These are phyloP conservation scores for Starmerella ratchasimensis DNA, from an alignment of 805 yeast species.

Conservation along the genomic window DNA sequence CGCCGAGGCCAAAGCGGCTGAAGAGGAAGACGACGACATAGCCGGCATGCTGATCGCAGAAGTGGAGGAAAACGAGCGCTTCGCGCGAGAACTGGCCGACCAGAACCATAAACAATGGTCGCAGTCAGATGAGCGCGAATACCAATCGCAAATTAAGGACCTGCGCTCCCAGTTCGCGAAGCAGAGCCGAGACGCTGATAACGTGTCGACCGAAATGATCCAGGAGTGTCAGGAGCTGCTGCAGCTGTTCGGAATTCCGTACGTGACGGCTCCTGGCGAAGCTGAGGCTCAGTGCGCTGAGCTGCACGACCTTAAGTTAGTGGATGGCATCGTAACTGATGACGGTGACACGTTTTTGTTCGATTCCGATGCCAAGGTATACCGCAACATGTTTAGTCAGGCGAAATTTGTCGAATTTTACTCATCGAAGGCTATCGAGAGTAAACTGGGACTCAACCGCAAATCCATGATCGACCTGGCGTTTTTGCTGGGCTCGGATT, in stretches of 20 bases:
- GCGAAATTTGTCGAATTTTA: conserved; percentile 85
- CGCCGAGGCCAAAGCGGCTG: conserved; percentile 27
- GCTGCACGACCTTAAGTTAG: conserved; percentile 49
- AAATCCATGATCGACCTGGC: conserved; percentile 66
- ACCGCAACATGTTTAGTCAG: conserved; percentile 89
- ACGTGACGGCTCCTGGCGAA: conserved; percentile 92
- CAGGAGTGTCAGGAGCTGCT: conserved; percentile 80
- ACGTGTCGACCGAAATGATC: conserved; percentile 75
- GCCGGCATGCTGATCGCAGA: conserved; percentile 53
- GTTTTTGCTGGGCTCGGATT: conserved; percentile 79
- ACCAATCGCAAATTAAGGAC: conserved; percentile 25
- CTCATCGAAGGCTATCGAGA: conserved; percentile 40
- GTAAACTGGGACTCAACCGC: conserved; percentile 52
- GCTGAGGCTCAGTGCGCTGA: conserved; percentile 98
- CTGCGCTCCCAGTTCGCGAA: conserved; percentile 50
- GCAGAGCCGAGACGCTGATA: conserved; percentile 79
- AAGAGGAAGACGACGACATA: conserved; percentile 62
- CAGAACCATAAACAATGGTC: conserved; percentile 18
- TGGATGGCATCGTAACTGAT: conserved; percentile 92
- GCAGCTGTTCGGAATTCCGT: conserved; percentile 85
- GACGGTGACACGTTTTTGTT: conserved; percentile 93
- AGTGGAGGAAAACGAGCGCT: conserved; percentile 54
- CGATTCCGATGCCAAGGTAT: conserved; percentile 60
- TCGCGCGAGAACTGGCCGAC: conserved; percentile 32
- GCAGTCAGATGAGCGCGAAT: conserved; percentile 17